Base-by-base conservation (phyloP, 495 filamentous ascomycete species). In the Aspergillus ellipticus region DNA sequence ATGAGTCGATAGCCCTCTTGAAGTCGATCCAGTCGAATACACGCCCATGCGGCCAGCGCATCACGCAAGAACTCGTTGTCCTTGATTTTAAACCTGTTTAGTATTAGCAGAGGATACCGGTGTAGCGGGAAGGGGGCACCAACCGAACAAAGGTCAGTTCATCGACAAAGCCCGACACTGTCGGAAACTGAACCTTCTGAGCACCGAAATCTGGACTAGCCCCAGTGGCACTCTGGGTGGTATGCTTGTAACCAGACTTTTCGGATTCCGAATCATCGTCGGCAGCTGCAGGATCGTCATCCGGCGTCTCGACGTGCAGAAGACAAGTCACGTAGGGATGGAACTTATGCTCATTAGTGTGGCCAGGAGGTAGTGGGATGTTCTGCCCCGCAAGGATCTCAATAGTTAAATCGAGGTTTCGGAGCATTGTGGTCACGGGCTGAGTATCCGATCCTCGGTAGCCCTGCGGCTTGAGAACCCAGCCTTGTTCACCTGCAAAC, bases 41-140 rank as follows among this genome's bases (percentile, higher is more conserved):
- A 96, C 7, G 89, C 84, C 93, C 93, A 97, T 10, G 86, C 90
- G 17, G 89, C 89, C 35, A 95, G 65, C 46, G 85, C 76, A 59
- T 96, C 90, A 55, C 80, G 79, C 2, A 84, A 84, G 51, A 93
- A 76, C 59, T 91, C 86, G 56, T 93, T 85, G 63, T 96, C 88
- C 66, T 89, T 85, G 59, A 97, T 78, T 66, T 95, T 88, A 70
- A 97, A 89, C 53, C 93, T 89, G 59, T 43, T 53, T 42, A 54
- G 33, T 9, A 47, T 57, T 45, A 58, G 50, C 35, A 6, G 29
- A 19, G 35, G 17, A 33, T 9, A 48, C 2, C 16, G 42, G 31
- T 20, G 24, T 15, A 20, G 49, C n/a, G 26, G 22, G 28, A 54
- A 58, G 22, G 54, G 48, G 61, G 39, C 46, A 78, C 81, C 57